Evolutionary conservation across 1,284 basidiomycete genomes (phyloP).

Genomic region (Sparassis latifolia): DNA sequence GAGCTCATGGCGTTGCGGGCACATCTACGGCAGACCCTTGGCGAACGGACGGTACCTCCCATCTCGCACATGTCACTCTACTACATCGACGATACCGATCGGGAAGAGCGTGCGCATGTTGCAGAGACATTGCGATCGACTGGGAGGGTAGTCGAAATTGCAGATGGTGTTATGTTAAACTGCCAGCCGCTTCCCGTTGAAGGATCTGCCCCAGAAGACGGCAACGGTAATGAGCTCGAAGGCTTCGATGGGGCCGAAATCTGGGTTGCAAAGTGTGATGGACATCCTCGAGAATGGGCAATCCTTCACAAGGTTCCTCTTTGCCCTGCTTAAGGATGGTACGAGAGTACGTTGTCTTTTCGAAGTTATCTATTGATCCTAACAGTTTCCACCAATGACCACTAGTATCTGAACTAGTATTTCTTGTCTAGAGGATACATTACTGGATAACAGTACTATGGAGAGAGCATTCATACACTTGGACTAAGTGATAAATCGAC

Average conservation of each 20-base stretch:
- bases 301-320: conserved; percentile 36
- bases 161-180: neutral
- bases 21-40: conserved; percentile 37
- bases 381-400: neutral
- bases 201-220: no score
- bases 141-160: neutral
- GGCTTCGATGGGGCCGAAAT: conserved; percentile 48
- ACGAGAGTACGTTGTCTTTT: no score
- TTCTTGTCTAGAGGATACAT: no score
- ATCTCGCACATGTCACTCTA: conserved; percentile 67
- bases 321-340: neutral
- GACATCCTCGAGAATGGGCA: conserved; percentile 55
- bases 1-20: conserved; percentile 44
- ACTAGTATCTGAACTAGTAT: no score
- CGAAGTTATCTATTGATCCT: no score
- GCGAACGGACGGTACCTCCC: conserved; percentile 37
- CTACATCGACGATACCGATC: conserved; percentile 60
- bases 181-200: no score
- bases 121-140: neutral
- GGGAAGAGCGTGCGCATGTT: conserved; percentile 27
- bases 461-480: no score
- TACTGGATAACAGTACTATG: no score
- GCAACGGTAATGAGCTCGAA: conserved; percentile 30
- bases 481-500: no score
- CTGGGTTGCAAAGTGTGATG: conserved; percentile 59